phyloP scores from a whole-genome alignment of 2,329 filamentous ascomycete species.

The Talaromyces piceae region DNA sequence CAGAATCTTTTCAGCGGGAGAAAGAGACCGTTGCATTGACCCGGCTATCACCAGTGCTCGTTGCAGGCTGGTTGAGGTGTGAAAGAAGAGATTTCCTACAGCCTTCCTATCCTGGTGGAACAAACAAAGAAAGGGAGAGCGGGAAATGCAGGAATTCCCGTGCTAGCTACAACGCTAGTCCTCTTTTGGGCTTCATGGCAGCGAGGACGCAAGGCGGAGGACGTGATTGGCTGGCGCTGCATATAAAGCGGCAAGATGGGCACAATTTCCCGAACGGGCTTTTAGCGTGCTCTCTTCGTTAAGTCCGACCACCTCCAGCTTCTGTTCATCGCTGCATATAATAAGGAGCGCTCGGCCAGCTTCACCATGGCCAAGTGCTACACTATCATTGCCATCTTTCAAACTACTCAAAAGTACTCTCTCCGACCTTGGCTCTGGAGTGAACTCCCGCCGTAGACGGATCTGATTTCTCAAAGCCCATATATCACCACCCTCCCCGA shows the following conservation, averaged over 20 bases:
- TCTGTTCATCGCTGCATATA: neutral
- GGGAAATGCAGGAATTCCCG: neutral
- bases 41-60: too few relatives aligned
- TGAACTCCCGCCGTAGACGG: neutral
- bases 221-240: neutral
- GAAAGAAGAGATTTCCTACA: neutral
- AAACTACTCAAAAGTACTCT: neutral
- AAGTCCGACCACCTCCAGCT: slow-evolving; percentile 4
- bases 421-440: too few relatives aligned
- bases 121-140: too few relatives aligned
- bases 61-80: neutral
- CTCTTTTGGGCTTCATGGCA: neutral
- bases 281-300: slow-evolving; percentile 1
- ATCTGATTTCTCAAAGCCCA: too few relatives aligned
- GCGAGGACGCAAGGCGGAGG: neutral
- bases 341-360: neutral
- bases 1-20: too few relatives aligned
- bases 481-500: neutral
- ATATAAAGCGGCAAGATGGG: neutral
- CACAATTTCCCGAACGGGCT: slow-evolving; percentile 3
- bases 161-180: neutral
- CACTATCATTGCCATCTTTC: neutral
- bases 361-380: neutral
- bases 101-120: neutral
- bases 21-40: too few relatives aligned